A percentile compares a stretch with the other conserved stretches of the same genome.
These are phyloP conservation scores for Tylopilus plumbeoviolaceoides DNA, from an alignment of 768 basidiomycete genomes.

Conservation along the genomic window DNA sequence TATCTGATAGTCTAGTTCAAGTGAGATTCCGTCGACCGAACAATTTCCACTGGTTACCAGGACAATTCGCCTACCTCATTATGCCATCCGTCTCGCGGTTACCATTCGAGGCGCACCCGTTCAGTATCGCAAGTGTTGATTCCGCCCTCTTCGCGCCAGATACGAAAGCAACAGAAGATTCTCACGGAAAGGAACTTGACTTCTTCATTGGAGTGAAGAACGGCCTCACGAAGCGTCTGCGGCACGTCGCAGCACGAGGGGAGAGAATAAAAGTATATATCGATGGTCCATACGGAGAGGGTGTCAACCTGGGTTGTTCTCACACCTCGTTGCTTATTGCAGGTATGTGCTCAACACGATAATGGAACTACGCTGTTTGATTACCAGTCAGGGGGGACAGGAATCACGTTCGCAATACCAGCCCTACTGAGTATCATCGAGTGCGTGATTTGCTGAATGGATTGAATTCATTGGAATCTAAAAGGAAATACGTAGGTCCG, in stretches of 20 bases:
- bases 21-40: slow-evolving; percentile 41
- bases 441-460: slow-evolving; percentile 24
- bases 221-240: slow-evolving; percentile 52
- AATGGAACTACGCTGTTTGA: background rate
- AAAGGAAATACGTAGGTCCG: slow-evolving; percentile 2
- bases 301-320: slow-evolving; percentile 34
- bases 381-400: slow-evolving; percentile 41
- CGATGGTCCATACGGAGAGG: slow-evolving; percentile 35
- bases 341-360: slow-evolving; percentile 28
- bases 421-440: slow-evolving; percentile 40
- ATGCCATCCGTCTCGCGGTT: slow-evolving; percentile 41
- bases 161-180: background rate
- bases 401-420: slow-evolving; percentile 45
- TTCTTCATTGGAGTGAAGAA: slow-evolving; percentile 54
- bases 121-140: slow-evolving; percentile 48
- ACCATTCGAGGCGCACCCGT: slow-evolving; percentile 53
- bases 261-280: slow-evolving; percentile 43
- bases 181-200: slow-evolving; percentile 36
- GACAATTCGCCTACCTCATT: slow-evolving; percentile 49
- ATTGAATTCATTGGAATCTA: background rate
- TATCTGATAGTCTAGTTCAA: slow-evolving; percentile 42
- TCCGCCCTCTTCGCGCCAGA: slow-evolving; percentile 11
- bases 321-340: slow-evolving; percentile 46
- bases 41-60: slow-evolving; percentile 47
- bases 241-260: slow-evolving; percentile 28